Evolutionary conservation across 306 rosid species (phyloP).

Genomic region (Coriaria nepalensis): DNA sequence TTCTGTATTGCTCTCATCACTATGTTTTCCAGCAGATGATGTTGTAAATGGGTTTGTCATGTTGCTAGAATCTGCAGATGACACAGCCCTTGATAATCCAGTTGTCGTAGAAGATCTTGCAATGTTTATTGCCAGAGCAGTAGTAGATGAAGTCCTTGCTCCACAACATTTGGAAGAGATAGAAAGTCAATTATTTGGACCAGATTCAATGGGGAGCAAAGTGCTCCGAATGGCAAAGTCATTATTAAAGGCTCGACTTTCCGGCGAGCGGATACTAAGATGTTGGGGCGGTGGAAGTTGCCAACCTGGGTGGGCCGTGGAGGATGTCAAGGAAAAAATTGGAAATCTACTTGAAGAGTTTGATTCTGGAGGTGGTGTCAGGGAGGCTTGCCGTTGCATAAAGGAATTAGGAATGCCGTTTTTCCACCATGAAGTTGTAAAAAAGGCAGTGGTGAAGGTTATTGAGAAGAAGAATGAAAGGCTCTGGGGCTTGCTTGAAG

Average conservation of each 20-base stretch:
- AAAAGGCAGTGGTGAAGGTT: conserved; percentile 34
- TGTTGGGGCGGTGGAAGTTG: conserved; percentile 76
- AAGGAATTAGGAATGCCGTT: conserved; percentile 70
- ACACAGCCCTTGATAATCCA: conserved; percentile 55
- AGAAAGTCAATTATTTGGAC: conserved; percentile 29
- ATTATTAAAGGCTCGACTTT: conserved; percentile 42
- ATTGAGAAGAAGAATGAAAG: conserved; percentile 58
- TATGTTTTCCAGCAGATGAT: conserved; percentile 54
- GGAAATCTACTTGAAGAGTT: conserved; percentile 51
- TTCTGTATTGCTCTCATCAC: conserved; percentile 46
- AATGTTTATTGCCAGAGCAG: conserved; percentile 59
- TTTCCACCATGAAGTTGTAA: conserved; percentile 63
- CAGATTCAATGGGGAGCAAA: conserved; percentile 35
- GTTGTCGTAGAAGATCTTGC: conserved; percentile 68
- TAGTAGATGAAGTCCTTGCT: conserved; percentile 54
- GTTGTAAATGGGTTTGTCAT: conserved; percentile 52
- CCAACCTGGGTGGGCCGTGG: conserved; percentile 53
- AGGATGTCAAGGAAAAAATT: conserved; percentile 60
- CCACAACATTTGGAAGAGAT: conserved; percentile 62
- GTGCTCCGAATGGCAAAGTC: conserved; percentile 52
- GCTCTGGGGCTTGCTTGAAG: conserved; percentile 48
- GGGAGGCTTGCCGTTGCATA: conserved; percentile 52
- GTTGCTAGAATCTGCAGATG: conserved; percentile 65
- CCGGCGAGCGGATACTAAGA: conserved; percentile 55
- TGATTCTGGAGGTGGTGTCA: conserved; percentile 46